Evolutionary conservation across 306 rosid species (phyloP), one percentile per base, ranked within the genome.

Genomic region (Acacia confusa): DNA sequence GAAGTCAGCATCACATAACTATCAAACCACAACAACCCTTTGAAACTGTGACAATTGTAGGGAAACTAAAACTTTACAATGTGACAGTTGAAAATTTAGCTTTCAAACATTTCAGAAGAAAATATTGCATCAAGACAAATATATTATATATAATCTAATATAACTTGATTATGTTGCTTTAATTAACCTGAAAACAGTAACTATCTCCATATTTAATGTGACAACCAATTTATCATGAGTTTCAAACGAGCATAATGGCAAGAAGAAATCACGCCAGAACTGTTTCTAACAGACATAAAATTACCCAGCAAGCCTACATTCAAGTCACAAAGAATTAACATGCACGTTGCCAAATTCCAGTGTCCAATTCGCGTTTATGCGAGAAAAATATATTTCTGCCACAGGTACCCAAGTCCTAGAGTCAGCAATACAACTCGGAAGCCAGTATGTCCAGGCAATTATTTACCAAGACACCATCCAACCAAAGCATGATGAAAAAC

Each of bases 1-100:
- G 10, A 70, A 68, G 68, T 67, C 38, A 76, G 50, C 9, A 10
- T 70, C 43, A 38, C 16, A 80, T 14, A 66, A 78, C 65, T 36
- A 40, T 69, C 72, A 80, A 24, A 30, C n/a, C 78, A 75, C 45
- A 0, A 10, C n/a, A 19, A 25, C 28, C 24, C 24, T 14, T 36
- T 32, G 28, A 7, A 48, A n/a, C 69, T n/a, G 36, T 16, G 52
- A 63, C 24, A 17, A 36, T 16, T 47, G 17, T 40, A 9, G 27
- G 36, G 38, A 71, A 75, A 67, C 20, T 28, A 67, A 75, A 64
- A 27, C 40, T 55, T 55, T 19, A n/a, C 63, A 55, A 55, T 55
- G 27, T 55, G n/a, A 75, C 32, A 32, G 64, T 9, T 27, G 34
- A 15, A 48, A 45, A 13, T 38, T 72, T 41, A 45, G 32, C 20